These are phyloP conservation scores for Schoenoplectus tabernaemontani DNA, from an alignment of 202 grass and related monocot species.

Conservation along the genomic window DNA sequence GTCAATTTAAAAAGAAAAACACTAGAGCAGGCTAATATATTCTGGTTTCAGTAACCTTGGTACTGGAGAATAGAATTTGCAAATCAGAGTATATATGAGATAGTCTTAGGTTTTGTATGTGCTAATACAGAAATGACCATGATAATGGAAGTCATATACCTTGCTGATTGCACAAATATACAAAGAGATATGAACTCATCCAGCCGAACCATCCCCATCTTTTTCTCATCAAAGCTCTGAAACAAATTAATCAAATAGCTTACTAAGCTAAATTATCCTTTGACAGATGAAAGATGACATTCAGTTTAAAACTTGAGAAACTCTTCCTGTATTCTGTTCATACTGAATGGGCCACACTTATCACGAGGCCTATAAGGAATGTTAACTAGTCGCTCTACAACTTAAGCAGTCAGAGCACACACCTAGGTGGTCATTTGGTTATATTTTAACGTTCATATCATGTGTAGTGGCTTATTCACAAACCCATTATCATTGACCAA, in stretches of 20 bases:
- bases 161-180: slow-evolving; percentile 81
- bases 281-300: neutral
- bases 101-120: too few relatives aligned
- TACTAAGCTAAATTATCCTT: neutral
- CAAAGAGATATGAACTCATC: slow-evolving; percentile 84
- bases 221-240: slow-evolving; percentile 90
- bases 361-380: neutral
- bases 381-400: neutral
- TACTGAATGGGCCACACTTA: neutral
- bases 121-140: neutral
- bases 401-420: neutral
- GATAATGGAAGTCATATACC: slow-evolving; percentile 34
- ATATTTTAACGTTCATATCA: neutral
- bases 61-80: neutral
- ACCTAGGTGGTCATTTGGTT: neutral
- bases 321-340: neutral
- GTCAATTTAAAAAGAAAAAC: neutral
- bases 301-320: neutral
- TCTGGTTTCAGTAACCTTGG: neutral
- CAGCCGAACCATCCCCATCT: slow-evolving; percentile 65
- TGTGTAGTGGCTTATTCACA: neutral
- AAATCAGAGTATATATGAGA: too few relatives aligned
- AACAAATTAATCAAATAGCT: neutral
- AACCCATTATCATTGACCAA: neutral
- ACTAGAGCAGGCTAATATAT: neutral